These are phyloP conservation scores for Rhodamnia argentea DNA, from an alignment of 345 rosid genomes.

Conservation along the genomic window DNA sequence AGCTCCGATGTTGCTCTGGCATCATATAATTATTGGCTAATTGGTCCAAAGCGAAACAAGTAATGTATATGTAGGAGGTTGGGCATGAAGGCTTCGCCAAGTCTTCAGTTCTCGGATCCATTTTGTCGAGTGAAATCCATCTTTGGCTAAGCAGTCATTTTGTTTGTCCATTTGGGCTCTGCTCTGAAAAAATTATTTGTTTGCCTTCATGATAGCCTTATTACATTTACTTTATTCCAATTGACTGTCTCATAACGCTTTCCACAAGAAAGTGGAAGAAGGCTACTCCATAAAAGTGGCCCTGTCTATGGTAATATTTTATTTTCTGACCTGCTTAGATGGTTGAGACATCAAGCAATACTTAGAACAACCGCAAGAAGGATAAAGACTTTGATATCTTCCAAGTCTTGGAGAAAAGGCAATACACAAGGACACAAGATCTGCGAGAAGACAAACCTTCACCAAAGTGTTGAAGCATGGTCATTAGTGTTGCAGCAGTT, in stretches of 20 bases:
- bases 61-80: background rate
- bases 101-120: background rate
- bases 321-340: background rate
- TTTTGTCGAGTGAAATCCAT: background rate
- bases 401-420: background rate
- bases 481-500: background rate
- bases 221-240: background rate
- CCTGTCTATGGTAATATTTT: background rate
- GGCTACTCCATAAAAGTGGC: background rate
- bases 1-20: background rate
- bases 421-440: background rate
- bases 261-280: background rate
- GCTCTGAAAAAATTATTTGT: background rate
- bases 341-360: background rate
- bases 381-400: background rate
- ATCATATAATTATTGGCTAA: background rate
- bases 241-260: background rate
- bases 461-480: background rate
- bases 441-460: background rate
- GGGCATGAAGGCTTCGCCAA: background rate
- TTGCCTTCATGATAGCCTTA: background rate
- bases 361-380: background rate
- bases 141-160: background rate
- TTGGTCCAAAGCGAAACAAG: background rate
- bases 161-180: background rate